phyloP scores from a whole-genome alignment of 495 filamentous ascomycete species.

The Podospora appendiculata region DNA sequence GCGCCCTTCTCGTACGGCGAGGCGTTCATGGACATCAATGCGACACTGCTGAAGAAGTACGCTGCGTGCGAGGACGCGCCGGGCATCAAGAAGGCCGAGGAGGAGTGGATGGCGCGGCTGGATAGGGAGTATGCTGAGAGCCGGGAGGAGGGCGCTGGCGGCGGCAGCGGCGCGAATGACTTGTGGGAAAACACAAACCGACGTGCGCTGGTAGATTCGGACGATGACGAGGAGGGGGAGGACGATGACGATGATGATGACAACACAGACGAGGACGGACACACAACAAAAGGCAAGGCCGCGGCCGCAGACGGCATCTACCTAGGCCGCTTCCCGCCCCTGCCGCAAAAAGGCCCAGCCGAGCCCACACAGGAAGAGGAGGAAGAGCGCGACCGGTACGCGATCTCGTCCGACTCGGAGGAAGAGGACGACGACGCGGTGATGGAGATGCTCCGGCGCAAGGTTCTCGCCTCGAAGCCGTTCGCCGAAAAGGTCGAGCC shows the following conservation, averaged over 20 bases:
- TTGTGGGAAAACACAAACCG: conserved; percentile 85
- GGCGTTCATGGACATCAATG: conserved; percentile 84
- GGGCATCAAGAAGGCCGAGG: conserved; percentile 78
- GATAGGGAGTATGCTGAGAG: conserved; percentile 83
- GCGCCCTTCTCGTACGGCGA: conserved; percentile 81
- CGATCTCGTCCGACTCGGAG: conserved; percentile 43
- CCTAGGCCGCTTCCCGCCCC: conserved; percentile 43
- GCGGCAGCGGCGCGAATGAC: conserved; percentile 39
- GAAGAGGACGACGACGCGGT: conserved; percentile 60
- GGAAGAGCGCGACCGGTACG: conserved; percentile 55
- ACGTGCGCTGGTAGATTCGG: conserved; percentile 42
- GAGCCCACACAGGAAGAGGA: conserved; percentile 4
- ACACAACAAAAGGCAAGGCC: neutral
- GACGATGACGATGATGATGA: conserved; percentile 32
- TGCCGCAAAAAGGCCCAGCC: conserved; percentile 11
- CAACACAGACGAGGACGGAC: conserved; percentile 16
- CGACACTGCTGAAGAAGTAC: conserved; percentile 72
- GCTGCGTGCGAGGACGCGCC: conserved; percentile 75
- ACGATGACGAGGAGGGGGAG: conserved; percentile 42
- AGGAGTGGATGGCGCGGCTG: conserved; percentile 79
- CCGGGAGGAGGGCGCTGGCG: conserved; percentile 49
- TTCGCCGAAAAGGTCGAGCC: conserved; percentile 50
- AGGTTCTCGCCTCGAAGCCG: conserved; percentile 76
- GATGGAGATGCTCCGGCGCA: conserved; percentile 83
- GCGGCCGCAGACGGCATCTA: conserved; percentile 45